Base-by-base conservation (phyloP, 164 flowering plant species). In the Vitis labrusca region DNA sequence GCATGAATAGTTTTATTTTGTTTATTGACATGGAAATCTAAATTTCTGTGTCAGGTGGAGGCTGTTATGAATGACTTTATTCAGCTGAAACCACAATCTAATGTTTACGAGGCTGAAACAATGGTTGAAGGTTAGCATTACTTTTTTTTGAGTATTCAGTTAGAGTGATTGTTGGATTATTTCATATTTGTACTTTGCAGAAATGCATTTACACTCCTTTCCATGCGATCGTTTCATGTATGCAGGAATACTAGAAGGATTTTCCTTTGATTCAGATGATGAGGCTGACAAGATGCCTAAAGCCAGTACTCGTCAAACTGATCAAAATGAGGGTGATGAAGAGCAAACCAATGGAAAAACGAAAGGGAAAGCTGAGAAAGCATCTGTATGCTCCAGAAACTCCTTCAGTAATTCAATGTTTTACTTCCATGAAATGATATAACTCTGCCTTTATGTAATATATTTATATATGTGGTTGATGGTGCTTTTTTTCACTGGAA, bases 1-100 rank as follows among this genome's bases (percentile, higher is more conserved):
- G 32, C 50, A 61, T 32, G 47, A 37, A 61, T 60, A 29, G 17
- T 10, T 6, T 53, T 61, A 48, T 59, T 8, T 58, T 59, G 16
- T 48, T 67, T 23, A 14, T 15, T 71, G 32, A 67, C 37, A 60
- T 15, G 32, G 48, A 30, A n/a, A 64, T 44, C 3, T 48, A 9
- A 64, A 10, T 75, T 67, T 68, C 65, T 49, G 77, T 62, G 49
- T 71, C 91, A 95, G 99, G 78, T 95, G 62, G 97, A 95, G 74
- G 98, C 99, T 61, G 77, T 95, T 74, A 91, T 95, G 97, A 87
- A 90, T 79, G 99, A 95, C 78, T 93, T 91, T 68, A 84, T 95
- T 76, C 97, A 90, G 81, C 85, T 93, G 72, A 89, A 78, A 66
- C 88, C 99, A 53, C 88, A 81, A 64, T 90, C 96, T 15, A 91